phyloP scores from a whole-genome alignment of 2,329 filamentous ascomycete genomes.

The Colletotrichum sublineola region DNA sequence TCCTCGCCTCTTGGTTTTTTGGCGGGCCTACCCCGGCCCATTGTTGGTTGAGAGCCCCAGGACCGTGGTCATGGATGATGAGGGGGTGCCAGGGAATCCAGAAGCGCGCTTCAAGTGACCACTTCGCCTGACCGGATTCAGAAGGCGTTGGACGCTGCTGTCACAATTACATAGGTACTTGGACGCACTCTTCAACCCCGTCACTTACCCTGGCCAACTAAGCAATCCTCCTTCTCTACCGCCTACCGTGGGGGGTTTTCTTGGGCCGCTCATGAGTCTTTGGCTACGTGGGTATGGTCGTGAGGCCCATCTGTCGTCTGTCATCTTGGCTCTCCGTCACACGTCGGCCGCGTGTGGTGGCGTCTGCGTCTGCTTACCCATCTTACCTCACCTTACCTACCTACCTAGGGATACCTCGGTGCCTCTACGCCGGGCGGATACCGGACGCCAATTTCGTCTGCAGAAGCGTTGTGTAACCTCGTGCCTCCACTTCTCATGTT shows the following conservation, averaged over 20 bases:
- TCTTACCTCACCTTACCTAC: slow-evolving; percentile 25
- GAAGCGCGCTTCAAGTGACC: slow-evolving; percentile 10
- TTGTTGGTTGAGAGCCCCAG: slow-evolving; percentile 20
- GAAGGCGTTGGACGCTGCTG: background rate
- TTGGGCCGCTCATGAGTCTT: background rate
- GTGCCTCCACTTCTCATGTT: slow-evolving; percentile 20
- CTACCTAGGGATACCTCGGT: background rate
- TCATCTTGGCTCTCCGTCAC: slow-evolving; percentile 40
- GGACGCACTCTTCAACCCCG: background rate
- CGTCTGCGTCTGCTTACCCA: slow-evolving; percentile 23
- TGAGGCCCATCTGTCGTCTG: slow-evolving; percentile 9
- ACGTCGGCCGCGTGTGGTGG: slow-evolving; percentile 29
- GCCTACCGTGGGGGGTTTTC: slow-evolving; percentile 28
- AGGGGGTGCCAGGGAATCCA: slow-evolving; percentile 1
- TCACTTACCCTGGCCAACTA: background rate
- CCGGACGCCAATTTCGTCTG: slow-evolving; percentile 33
- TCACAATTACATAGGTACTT: background rate
- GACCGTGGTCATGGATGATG: slow-evolving; percentile 22
- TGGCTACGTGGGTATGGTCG: slow-evolving; percentile 11
- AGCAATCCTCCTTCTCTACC: background rate
- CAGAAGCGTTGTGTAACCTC: slow-evolving; percentile 38
- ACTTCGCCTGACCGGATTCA: slow-evolving; percentile 11
- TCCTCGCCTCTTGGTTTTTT: slow-evolving; percentile 10
- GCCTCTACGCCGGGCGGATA: background rate
- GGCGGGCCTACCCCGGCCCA: background rate